Base-by-base conservation (phyloP, 176 grass and related monocot species). In the Carex myosuroides region DNA sequence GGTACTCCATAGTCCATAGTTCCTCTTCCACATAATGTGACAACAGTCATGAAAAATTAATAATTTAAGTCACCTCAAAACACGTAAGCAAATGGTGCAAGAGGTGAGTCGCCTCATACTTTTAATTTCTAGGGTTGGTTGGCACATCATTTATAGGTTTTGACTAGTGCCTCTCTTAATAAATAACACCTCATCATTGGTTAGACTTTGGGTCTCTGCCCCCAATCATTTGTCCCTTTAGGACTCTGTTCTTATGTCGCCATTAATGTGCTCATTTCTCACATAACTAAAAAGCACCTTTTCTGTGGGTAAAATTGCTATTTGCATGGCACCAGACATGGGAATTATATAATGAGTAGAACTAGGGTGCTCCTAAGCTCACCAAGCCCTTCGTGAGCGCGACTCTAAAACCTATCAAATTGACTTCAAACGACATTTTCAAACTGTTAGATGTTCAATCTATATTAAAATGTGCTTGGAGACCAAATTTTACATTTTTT, bases 201-300 rank as follows among this genome's bases (percentile, higher is more conserved):
- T 73, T 73, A 73, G 10, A 73, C 41, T 73, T 50, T 73, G 42
- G 42, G 41, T 52, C 70, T 73, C n/a, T 73, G 42, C 70, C 39
- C 18, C 42, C 70, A 73, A 73, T 73, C 70, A 73, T 73, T 46
- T 50, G 18, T 72, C n/a, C 42, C 70, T 73, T 73, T 73, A 52
- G 9, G 42, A 26, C 70, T 70, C 66, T 73, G 70, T 24, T 52
- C 70, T 39, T 73, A 41, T 41, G 32, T 5, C 29, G 6, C 57
- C 17, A 17, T 6, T 3, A 3, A 8, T 73, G 70, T 73, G 16
- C 70, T 41, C 44, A 13, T 11, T 73, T 46, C 13, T 60, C 18
- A 12, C 68, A 50, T 72, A 72, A 72, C 41, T 60, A 22, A 44
- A 71, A 72, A 22, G 41, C 70, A 50, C 42, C 70, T 52, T 14